phyloP scores from a whole-genome alignment of 257 asterid species.

The Ocimum tenuiflorum region DNA sequence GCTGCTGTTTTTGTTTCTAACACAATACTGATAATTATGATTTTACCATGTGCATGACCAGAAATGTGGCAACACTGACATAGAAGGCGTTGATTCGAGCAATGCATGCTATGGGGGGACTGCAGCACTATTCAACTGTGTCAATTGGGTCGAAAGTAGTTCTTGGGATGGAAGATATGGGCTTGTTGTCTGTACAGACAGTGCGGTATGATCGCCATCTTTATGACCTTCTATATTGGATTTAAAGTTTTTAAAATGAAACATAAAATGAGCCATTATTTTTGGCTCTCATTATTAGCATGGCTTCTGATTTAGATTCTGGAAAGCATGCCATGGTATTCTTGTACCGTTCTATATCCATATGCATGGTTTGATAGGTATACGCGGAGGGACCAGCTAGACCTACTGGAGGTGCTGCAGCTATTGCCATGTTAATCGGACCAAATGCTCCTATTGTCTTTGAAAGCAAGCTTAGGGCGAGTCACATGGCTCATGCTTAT shows the following conservation, averaged over 20 bases:
- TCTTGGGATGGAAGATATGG: conserved; percentile 99
- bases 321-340: background rate
- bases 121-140: conserved; percentile 90
- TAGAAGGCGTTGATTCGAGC: conserved; percentile 97
- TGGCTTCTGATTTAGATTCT: conserved; percentile 1
- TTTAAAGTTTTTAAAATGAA: background rate
- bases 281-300: background rate
- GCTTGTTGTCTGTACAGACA: conserved; percentile 97
- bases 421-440: conserved; percentile 94
- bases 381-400: conserved; percentile 99
- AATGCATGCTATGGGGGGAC: conserved; percentile 99
- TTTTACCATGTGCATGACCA: conserved; percentile 28
- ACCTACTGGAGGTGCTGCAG: conserved; percentile 99
- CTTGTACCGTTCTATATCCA: background rate
- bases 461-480: conserved; percentile 90
- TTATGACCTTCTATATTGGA: conserved; percentile 4
- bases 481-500: conserved; percentile 94
- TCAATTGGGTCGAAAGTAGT: conserved; percentile 94
- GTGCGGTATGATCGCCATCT: conserved; percentile 63
- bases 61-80: conserved; percentile 87
- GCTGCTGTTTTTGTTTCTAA: background rate
- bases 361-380: conserved; percentile 48
- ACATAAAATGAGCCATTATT: background rate
- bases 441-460: conserved; percentile 95
- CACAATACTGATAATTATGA: conserved; percentile 10